Evolutionary conservation across 371 early-diverging fungal species (phyloP), one percentile per base, ranked within the genome.

Genomic region (Blakeslea trispora): DNA sequence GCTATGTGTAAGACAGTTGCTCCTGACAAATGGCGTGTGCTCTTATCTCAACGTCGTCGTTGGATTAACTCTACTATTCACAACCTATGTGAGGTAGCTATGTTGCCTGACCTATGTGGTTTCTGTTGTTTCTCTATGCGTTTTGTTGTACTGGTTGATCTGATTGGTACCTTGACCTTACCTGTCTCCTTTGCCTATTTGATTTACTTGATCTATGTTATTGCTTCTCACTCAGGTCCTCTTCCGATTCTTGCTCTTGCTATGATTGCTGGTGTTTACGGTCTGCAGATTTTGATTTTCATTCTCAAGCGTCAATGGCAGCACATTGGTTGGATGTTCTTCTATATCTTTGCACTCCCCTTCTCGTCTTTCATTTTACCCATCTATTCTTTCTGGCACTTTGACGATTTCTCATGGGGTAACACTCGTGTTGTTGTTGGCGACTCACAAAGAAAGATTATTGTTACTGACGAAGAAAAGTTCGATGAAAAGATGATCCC

Each of bases 31-130:
- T 97, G 95, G 84, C 74, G 76, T 28, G 85, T 98, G n/a, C 77
- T 99, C 48, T 75, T 98, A 24, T 97, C 76, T 1, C 83, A 86
- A 74, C 66, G 84, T 40, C 84, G 91, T 58, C 82, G 98, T 24
- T 96, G 98, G 98, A 98, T 98, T 72, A 98, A 98, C 76, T 95
- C 96, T 5, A 98, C 98, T 0, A 88, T 97, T 22, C 94, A 93
- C 70, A 99, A 99, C 71, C 74, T 98, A 53, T 84, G 95, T 68
- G 99, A 97, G 73, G 80, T 97, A 7, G 74, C 93, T 45, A 75
- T 84, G 47, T 70, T 97, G n/a, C 84, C 87, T 35, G 84, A 91
- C 55, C 82, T 98, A 44, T 98, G 99, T 64, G 99, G 99, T 2
- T 91, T 92, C 61, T 94, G 92, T 66, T 95, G 93, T 62, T 94